A percentile compares a stretch with the other conserved stretches of the same genome.
Evolutionary conservation across 2,329 filamentous ascomycete species (phyloP).

Genomic region (Neophaeococcomyces mojaviensis): DNA sequence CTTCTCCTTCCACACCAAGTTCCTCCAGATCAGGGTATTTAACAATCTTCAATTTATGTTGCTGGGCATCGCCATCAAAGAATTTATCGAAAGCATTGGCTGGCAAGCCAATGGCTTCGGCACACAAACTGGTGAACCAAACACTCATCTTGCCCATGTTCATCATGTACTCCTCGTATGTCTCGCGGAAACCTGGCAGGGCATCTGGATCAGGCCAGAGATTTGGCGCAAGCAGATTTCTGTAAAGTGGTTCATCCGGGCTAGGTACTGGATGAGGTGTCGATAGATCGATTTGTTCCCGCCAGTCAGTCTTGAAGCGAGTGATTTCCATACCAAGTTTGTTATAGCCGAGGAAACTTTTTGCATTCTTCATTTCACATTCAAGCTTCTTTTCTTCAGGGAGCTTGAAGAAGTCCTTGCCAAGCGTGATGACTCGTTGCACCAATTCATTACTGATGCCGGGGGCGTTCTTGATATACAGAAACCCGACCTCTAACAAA

Average conservation of each 20-base stretch:
- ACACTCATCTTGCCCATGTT: conserved; percentile 67
- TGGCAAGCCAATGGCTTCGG: conserved; percentile 71
- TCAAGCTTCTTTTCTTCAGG: conserved; percentile 66
- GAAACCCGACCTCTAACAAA: conserved; percentile 77
- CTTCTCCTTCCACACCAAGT: conserved; percentile 44
- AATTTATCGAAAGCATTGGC: conserved; percentile 65
- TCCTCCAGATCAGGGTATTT: conserved; percentile 70
- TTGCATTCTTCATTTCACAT: conserved; percentile 67
- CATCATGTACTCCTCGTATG: conserved; percentile 67
- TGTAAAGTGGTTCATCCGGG: conserved; percentile 58
- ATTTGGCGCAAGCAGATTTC: conserved; percentile 67
- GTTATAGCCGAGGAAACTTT: conserved; percentile 53
- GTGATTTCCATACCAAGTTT: conserved; percentile 56
- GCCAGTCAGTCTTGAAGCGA: conserved; percentile 66
- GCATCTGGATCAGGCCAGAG: conserved; percentile 65
- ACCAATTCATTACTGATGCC: conserved; percentile 62
- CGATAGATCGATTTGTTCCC: conserved; percentile 80
- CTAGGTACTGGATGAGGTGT: conserved; percentile 64
- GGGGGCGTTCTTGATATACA: conserved; percentile 70
- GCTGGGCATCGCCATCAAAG: conserved; percentile 57
- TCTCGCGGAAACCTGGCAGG: conserved; percentile 60
- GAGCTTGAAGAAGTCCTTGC: conserved; percentile 68
- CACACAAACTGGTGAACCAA: conserved; percentile 70
- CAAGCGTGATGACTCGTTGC: conserved; percentile 57
- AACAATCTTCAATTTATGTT: conserved; percentile 86